Base-by-base conservation (phyloP, 768 basidiomycete genomes). In the Boletus sensibilis region DNA sequence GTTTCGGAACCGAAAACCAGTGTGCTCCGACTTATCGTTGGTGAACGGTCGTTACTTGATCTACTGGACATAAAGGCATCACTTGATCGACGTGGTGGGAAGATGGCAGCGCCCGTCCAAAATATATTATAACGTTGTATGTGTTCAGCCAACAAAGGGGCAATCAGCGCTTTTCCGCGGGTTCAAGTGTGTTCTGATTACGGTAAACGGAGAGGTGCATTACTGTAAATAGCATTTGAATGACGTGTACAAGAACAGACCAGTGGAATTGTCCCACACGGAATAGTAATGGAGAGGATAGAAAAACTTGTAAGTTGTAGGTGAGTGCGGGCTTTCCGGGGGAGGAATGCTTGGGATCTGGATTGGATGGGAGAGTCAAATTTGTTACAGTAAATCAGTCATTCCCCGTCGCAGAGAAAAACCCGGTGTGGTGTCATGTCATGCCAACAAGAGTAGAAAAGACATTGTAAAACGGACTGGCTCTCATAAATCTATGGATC, bases 401-500 rank as follows among this genome's bases (percentile, higher is more conserved):
- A 41, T 42, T 42, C 34, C 46, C 39, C 52, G 50, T 52, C 42
- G 27, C 48, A 49, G 45, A 53, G 21, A 53, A 57, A 60, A 57
- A 34, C 21, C 23, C 13, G 25, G n/a, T 7, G 42, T 42, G 20
- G 39, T 43, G 44, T 52, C 42, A 52, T 47, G 42, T 44, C 29
- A 42, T 56, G 52, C 59, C 53, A 50, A 59, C 49, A 56, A 49
- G 40, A 56, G 47, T 51, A 55, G 43, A 59, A 63, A 48, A 50
- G 56, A 59, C 56, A 44, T 47, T 51, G 53, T 52, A 56, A 55
- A 68, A 44, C 21, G 53, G 43, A 55, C 54, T 53, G 56, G 51
- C 49, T 56, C 52, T 65, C 58, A 46, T 64, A 47, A 61, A 61
- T 70, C 68, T 68, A 68, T 57, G 59, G 45, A 60, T 56, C 53